These are phyloP conservation scores for Aristolochia fimbriata DNA, from an alignment of 164 flowering plant genomes.

Conservation along the genomic window DNA sequence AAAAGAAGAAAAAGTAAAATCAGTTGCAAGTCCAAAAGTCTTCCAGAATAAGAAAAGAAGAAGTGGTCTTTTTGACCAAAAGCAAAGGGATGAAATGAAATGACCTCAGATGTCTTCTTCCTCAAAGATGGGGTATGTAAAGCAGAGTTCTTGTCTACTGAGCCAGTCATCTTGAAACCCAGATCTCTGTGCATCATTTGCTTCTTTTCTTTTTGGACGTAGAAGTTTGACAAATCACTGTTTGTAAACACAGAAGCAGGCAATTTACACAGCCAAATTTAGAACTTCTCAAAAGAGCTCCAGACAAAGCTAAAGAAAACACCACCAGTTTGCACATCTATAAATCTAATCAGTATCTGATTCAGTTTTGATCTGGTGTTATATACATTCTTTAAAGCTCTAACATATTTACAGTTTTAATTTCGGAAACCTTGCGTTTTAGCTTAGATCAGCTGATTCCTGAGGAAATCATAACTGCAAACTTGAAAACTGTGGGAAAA, in stretches of 20 bases:
- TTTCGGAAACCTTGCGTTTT: conserved; percentile 18
- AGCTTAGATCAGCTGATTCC: conserved; percentile 12
- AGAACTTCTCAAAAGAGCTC: too few relatives aligned
- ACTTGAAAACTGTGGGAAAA: conserved; percentile 26
- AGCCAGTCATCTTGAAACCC: conserved; percentile 13
- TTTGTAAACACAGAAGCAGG: too few relatives aligned
- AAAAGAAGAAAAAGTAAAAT: too few relatives aligned
- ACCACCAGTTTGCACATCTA: conserved; percentile 18
- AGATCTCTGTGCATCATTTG: conserved; percentile 11
- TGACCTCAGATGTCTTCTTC: conserved; percentile 57
- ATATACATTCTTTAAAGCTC: conserved; percentile 16
- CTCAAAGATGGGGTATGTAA: conserved; percentile 34
- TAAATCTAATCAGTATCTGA: conserved; percentile 21
- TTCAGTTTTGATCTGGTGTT: conserved; percentile 17
- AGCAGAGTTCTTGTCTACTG: conserved; percentile 21
- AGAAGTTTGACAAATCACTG: neutral
- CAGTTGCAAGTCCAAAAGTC: too few relatives aligned
- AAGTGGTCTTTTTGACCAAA: neutral
- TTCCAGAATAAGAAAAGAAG: too few relatives aligned
- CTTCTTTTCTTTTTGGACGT: conserved; percentile 16
- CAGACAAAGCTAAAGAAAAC: too few relatives aligned
- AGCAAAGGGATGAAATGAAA: neutral
- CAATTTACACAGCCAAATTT: too few relatives aligned
- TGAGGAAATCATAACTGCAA: conserved; percentile 15
- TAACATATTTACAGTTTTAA: conserved; percentile 9